These are phyloP conservation scores for Penicillium decumbens DNA, from an alignment of 2,329 filamentous ascomycete species.

Conservation along the genomic window DNA sequence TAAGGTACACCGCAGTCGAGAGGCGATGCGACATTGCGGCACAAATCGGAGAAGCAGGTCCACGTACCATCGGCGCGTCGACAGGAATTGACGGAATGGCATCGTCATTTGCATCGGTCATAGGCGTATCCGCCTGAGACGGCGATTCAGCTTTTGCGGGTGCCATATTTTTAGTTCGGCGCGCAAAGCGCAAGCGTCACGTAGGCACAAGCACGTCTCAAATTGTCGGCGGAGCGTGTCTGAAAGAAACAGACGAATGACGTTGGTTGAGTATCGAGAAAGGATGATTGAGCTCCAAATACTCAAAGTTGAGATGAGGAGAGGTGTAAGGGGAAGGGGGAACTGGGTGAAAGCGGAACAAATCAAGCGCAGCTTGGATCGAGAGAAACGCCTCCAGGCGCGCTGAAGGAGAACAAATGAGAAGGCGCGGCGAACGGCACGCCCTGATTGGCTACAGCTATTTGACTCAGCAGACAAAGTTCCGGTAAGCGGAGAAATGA, in stretches of 20 bases:
- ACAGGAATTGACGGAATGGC: constrained; percentile 35
- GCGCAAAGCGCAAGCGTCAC: constrained; percentile 24
- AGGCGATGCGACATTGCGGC: not conserved
- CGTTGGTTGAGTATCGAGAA: not conserved
- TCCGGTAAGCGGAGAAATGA: constrained; percentile 20
- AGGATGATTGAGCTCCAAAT: not conserved
- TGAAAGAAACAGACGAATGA: not conserved
- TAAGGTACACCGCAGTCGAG: not conserved
- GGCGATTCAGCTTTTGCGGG: constrained; percentile 39
- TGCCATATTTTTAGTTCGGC: constrained; percentile 37
- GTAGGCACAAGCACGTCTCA: constrained; percentile 12
- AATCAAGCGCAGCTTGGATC: constrained; percentile 7
- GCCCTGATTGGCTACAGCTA: constrained; percentile 34
- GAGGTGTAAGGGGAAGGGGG: not conserved
- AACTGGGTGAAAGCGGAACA: constrained; percentile 8
- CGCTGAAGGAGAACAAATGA: constrained; percentile 28
- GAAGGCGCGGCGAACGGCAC: constrained; percentile 28
- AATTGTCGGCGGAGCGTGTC: constrained; percentile 1
- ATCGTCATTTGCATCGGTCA: constrained; percentile 43
- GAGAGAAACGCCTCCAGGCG: constrained; percentile 25
- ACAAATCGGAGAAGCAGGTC: not conserved
- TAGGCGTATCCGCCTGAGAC: constrained; percentile 45
- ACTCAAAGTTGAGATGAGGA: not conserved
- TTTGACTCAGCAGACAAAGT: constrained; percentile 25
- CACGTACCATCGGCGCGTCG: constrained; percentile 41